Percentiles rank a stretch among this genome's conserved stretches.
phyloP scores from a whole-genome alignment of 768 basidiomycete species.

The Mycena vitilis region DNA sequence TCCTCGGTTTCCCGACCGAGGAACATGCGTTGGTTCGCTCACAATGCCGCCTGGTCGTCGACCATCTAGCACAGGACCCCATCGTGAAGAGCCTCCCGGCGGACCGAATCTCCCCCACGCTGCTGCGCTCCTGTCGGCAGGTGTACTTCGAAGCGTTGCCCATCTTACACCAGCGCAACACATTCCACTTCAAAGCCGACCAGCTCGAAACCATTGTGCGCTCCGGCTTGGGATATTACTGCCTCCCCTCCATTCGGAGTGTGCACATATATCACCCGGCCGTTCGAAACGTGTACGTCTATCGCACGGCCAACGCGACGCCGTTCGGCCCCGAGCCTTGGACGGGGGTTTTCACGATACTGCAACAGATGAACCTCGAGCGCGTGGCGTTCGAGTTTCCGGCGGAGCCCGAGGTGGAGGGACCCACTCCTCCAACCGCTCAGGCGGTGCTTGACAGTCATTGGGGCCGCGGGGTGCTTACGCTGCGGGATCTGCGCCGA shows the following conservation, averaged over 20 bases:
- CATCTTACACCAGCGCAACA: constrained; percentile 10
- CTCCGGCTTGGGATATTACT: neutral
- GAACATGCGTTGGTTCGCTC: neutral
- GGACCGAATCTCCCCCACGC: neutral
- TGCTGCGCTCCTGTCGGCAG: constrained; percentile 14
- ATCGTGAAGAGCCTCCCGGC: neutral
- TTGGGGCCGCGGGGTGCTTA: neutral
- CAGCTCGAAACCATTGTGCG: neutral
- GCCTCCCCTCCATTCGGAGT: neutral
- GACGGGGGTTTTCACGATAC: neutral
- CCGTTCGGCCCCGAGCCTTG: neutral
- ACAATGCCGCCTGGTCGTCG: neutral
- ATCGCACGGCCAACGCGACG: neutral
- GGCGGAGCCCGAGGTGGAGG: neutral
- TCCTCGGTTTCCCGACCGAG: neutral
- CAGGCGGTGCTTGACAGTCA: neutral
- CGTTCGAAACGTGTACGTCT: too few species aligned
- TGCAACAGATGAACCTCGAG: constrained; percentile 9
- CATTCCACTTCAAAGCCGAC: constrained; percentile 2
- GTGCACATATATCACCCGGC: too few species aligned
- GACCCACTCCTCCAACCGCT: neutral
- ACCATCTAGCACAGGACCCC: neutral
- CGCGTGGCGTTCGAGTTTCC: neutral
- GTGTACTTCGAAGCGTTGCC: constrained; percentile 12
- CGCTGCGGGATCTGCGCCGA: neutral